These are phyloP conservation scores for Russula earlei DNA, from an alignment of 768 basidiomycete genomes.

Conservation along the genomic window DNA sequence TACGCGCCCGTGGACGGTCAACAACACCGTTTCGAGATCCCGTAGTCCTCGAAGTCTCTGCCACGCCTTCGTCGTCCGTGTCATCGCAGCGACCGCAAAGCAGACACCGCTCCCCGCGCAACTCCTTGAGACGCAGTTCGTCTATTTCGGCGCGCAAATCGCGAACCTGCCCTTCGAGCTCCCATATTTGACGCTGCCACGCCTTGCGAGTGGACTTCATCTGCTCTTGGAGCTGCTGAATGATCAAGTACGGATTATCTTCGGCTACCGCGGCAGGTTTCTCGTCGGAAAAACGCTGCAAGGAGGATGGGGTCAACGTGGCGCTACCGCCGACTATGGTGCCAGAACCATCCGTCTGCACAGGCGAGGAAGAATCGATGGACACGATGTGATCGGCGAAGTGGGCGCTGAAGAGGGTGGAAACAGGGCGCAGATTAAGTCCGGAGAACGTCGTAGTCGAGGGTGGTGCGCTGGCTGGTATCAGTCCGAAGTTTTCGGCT, in stretches of 20 bases:
- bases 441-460: conserved; percentile 52
- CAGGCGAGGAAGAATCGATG: conserved; percentile 28
- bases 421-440: conserved; percentile 65
- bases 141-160: conserved; percentile 65
- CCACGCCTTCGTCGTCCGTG: not conserved
- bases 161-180: conserved; percentile 63
- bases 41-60: not conserved
- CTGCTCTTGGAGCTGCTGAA: conserved; percentile 53
- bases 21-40: conserved; percentile 32
- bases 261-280: conserved; percentile 25
- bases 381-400: conserved; percentile 40
- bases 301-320: conserved; percentile 31
- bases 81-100: conserved; percentile 47
- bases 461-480: conserved; percentile 51
- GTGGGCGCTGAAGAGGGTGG: conserved; percentile 63
- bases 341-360: conserved; percentile 43
- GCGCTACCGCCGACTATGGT: conserved; percentile 28
- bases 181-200: conserved; percentile 69
- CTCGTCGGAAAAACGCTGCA: conserved; percentile 23
- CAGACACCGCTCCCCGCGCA: conserved; percentile 40
- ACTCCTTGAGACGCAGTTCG: conserved; percentile 36
- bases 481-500: conserved; percentile 22
- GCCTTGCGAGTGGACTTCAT: conserved; percentile 45
- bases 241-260: conserved; percentile 37
- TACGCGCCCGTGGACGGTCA: conserved; percentile 57